Conservation (phyloP, 2,329 filamentous ascomycete genomes). For the Aspergillus novoparasiticus region DNA sequence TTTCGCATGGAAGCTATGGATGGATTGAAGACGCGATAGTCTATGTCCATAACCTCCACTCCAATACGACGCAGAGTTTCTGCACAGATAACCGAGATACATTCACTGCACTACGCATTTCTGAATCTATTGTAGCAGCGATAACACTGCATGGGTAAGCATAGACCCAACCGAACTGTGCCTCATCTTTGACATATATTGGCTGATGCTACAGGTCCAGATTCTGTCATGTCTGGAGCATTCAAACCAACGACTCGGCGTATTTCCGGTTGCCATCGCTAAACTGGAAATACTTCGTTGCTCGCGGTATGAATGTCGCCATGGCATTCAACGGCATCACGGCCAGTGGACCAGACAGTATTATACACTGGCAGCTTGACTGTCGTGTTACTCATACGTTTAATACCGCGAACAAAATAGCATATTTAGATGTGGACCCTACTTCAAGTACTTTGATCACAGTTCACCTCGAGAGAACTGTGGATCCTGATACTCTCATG, state of each 20-base stretch:
- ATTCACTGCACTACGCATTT: slow-evolving; percentile 21
- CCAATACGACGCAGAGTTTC: slow-evolving; percentile 16
- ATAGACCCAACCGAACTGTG: not conserved
- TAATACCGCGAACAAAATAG: slow-evolving; percentile 6
- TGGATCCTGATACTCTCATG: not conserved
- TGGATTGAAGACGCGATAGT: slow-evolving; percentile 22
- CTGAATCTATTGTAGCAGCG: slow-evolving; percentile 24
- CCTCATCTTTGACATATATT: not conserved
- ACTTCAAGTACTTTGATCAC: slow-evolving; percentile 20
- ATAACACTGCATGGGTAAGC: slow-evolving; percentile 27
- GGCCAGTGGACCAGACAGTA: slow-evolving; percentile 4
- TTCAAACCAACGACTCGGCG: slow-evolving; percentile 21
- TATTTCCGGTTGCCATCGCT: slow-evolving; percentile 32
- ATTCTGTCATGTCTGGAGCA: slow-evolving; percentile 36
- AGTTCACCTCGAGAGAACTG: slow-evolving; percentile 13
- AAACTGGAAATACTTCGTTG: slow-evolving; percentile 19
- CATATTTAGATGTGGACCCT: slow-evolving; percentile 21
- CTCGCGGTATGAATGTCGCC: slow-evolving; percentile 25
- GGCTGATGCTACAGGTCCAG: slow-evolving; percentile 18
- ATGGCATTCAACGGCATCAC: slow-evolving; percentile 16
- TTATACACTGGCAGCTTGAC: slow-evolving; percentile 28
- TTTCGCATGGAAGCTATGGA: slow-evolving; percentile 22
- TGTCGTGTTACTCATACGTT: slow-evolving; percentile 20
- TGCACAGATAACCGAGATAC: slow-evolving; percentile 27
- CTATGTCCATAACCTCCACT: slow-evolving; percentile 17